phyloP scores from a whole-genome alignment of 2,329 filamentous ascomycete genomes.

The Didymella exigua region DNA sequence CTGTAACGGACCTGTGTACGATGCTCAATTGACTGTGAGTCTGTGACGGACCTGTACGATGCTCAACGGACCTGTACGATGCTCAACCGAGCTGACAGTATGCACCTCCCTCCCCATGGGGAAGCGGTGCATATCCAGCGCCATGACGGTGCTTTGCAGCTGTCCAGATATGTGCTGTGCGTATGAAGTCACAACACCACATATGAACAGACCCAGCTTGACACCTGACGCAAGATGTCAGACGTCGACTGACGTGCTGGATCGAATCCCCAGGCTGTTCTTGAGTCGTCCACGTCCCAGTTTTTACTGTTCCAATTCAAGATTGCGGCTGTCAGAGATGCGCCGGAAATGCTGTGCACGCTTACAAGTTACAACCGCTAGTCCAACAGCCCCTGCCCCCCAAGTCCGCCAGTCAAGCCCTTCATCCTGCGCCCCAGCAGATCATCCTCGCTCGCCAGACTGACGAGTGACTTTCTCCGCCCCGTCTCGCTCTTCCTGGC shows the following conservation, averaged over 20 bases:
- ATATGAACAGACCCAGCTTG: neutral
- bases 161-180: neutral
- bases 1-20: slow-evolving; percentile 8
- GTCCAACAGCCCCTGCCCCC: slow-evolving; percentile 31
- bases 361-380: neutral
- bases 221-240: neutral
- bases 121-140: neutral
- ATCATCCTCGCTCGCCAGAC: slow-evolving; percentile 56
- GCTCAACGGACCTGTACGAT: slow-evolving; percentile 8
- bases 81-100: slow-evolving; percentile 7
- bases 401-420: slow-evolving; percentile 50
- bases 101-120: slow-evolving; percentile 3
- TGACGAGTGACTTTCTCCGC: slow-evolving; percentile 51
- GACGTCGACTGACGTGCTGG: neutral
- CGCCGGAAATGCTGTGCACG: too few species aligned
- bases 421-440: slow-evolving; percentile 56
- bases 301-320: neutral
- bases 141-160: slow-evolving; percentile 5
- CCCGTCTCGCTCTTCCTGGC: slow-evolving; percentile 37
- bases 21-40: too few species aligned
- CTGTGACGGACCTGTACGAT: slow-evolving; percentile 10
- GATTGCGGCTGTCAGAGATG: too few species aligned
- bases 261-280: neutral
- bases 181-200: neutral
- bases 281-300: neutral